Conservation (phyloP, 2,329 filamentous ascomycete species). For the Sclerotinia spermophila region DNA sequence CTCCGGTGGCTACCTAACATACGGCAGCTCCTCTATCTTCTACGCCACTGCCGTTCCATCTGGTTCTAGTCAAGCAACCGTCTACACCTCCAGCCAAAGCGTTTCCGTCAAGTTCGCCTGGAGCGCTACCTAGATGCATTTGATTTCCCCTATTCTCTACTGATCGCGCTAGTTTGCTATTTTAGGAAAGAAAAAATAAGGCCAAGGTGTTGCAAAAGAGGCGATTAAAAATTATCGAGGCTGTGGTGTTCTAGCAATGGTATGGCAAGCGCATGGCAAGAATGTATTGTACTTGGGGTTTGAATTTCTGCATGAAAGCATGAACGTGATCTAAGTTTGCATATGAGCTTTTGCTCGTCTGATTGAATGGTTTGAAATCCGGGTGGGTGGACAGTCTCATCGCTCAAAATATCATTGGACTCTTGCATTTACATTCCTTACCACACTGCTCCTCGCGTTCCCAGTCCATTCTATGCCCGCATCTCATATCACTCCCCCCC, state of each 20-base stretch:
- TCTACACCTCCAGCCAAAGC: conserved; percentile 32
- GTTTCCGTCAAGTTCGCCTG: conserved; percentile 37
- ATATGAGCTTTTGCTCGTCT: not conserved
- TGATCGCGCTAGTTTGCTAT: not conserved
- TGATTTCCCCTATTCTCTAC: not conserved
- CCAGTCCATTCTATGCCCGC: not conserved
- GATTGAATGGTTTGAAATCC: not conserved
- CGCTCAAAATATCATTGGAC: not conserved
- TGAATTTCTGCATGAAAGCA: not conserved
- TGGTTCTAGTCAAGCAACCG: conserved; percentile 34
- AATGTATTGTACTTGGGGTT: not conserved
- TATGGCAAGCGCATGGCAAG: not conserved
- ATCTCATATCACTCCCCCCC: not conserved
- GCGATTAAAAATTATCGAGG: not conserved
- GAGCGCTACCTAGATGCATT: conserved; percentile 22
- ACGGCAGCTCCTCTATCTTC: conserved; percentile 33
- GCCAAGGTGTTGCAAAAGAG: not conserved
- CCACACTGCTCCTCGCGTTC: not conserved
- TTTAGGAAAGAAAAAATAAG: not conserved
- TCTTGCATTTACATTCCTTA: not conserved
- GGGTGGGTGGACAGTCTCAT: not conserved
- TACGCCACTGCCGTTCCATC: conserved; percentile 37
- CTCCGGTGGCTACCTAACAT: conserved; percentile 29
- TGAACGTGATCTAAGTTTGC: not conserved
- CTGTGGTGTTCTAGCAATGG: not conserved